Conservation (phyloP, 257 asterid genomes). For the Primulina eburnea region DNA sequence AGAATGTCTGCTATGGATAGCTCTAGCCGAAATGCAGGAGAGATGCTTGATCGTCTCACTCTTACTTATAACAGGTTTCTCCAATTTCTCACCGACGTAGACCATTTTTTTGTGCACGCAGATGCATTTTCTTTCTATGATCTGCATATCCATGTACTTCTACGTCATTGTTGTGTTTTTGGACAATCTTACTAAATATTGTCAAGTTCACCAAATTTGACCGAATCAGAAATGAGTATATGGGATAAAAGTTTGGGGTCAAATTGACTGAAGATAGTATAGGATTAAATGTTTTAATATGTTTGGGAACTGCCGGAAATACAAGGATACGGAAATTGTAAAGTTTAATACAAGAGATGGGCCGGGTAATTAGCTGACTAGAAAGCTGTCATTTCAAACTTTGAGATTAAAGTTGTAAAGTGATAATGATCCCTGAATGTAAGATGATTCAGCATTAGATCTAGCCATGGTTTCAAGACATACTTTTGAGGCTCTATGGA, state of each 20-base stretch:
- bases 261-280: background rate
- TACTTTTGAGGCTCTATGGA: background rate
- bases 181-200: background rate
- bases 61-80: conserved; percentile 88
- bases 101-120: background rate
- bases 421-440: background rate
- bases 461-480: background rate
- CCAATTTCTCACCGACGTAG: conserved; percentile 22
- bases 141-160: background rate
- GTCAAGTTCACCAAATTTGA: background rate
- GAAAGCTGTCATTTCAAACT: too few species aligned
- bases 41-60: conserved; percentile 98
- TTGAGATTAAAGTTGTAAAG: too few species aligned
- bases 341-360: too few species aligned
- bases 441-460: background rate
- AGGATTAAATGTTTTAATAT: background rate
- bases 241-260: background rate
- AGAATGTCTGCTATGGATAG: conserved; percentile 99
- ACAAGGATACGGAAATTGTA: background rate
- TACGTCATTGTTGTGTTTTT: background rate
- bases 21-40: conserved; percentile 99
- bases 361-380: too few species aligned
- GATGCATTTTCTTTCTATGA: background rate
- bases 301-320: background rate
- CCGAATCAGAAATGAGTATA: background rate